Base-by-base conservation (phyloP, 2,329 filamentous ascomycete species). In the Alternaria sp. region DNA sequence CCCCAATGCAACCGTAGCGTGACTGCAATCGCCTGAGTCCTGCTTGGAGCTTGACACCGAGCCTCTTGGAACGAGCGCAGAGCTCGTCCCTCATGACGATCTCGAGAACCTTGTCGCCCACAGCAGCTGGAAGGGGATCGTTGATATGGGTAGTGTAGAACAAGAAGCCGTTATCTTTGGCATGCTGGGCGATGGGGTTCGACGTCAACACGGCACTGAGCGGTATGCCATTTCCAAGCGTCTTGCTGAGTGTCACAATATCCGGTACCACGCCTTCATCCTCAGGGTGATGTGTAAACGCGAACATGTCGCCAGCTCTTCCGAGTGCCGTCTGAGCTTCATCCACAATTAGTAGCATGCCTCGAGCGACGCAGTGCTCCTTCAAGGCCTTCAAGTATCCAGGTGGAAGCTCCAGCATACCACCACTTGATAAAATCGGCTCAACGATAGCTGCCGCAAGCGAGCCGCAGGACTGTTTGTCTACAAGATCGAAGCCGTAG, bases 101-200 rank as follows among this genome's bases (percentile, higher is more conserved):
- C 62, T 90, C 87, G 1, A 90, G 81, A 3, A 89, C 87, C 69
- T 89, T 89, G 64, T 86, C 81, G 1, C 87, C 87, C 1, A 90
- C 86, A 0, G 87, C 86, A 0, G 86, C 86, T 0, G 87, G 84
- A 1, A 90, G 76, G 0, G 88, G 87, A 65, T 90, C 88, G 66
- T 90, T 89, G 52, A 89, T 77, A 67, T 90, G 88, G 0, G 88
- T 90, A 0, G 87, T 90, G 66, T 87, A 85, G 70, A 86, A 89
- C 17, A 86, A 79, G 67, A 84, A 90, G 26, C 82, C 84, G 4
- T 80, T 79, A 17, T 87, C 83, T 11, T 77, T 75, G 30, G 83
- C 85, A 2, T 81, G 81, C 4, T 77, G 74, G 45, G 84, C 86
- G 49, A 90, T 87, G 30, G 83, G 80, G 5, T 82, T 79, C 46